Percentiles rank a stretch among this genome's conserved stretches.
Conservation (phyloP, 2,329 filamentous ascomycete species). For the Emergomyces orientalis region DNA sequence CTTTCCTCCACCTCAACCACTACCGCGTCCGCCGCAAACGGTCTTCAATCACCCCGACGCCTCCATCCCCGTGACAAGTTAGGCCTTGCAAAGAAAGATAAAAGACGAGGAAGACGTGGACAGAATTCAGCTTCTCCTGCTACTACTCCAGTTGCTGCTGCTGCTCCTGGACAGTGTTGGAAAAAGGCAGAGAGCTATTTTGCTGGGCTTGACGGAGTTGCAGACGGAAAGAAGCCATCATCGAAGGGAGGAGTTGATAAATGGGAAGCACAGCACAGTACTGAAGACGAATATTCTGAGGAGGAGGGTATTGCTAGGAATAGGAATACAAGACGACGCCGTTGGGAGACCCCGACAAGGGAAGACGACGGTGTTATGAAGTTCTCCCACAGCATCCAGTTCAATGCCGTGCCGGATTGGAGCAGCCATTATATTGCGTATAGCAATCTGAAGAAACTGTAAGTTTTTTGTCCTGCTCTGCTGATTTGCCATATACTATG, state of each 20-base stretch:
- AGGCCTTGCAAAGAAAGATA: neutral
- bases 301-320: neutral
- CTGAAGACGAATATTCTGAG: neutral
- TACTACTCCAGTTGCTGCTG: neutral
- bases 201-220: neutral
- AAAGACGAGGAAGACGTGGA: neutral
- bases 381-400: slow-evolving; percentile 98
- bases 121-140: neutral
- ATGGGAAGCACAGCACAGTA: neutral
- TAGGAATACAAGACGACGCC: slow-evolving; percentile 1
- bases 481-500: neutral
- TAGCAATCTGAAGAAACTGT: slow-evolving; percentile 98
- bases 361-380: slow-evolving; percentile 78
- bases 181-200: neutral
- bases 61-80: neutral
- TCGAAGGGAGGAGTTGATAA: neutral
- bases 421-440: slow-evolving; percentile 97
- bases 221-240: neutral
- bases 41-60: neutral
- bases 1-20: neutral
- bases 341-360: slow-evolving; percentile 39
- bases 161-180: neutral
- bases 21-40: neutral
- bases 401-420: slow-evolving; percentile 99
- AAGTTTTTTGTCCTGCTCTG: slow-evolving; percentile 30